phyloP scores from a whole-genome alignment of 2,329 filamentous ascomycete species.

The Colletotrichum sansevieriae region DNA sequence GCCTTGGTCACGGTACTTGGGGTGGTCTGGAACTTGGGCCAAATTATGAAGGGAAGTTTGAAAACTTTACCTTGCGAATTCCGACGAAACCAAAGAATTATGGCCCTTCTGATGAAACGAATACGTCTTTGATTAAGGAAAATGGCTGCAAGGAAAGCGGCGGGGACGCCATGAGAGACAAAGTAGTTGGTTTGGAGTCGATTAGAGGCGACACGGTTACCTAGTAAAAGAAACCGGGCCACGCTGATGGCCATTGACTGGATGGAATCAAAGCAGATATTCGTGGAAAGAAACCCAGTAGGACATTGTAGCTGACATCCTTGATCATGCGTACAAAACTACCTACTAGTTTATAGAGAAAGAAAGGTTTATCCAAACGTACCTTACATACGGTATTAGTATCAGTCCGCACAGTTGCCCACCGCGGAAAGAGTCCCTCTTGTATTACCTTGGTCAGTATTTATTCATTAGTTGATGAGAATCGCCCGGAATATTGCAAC shows the following conservation, averaged over 20 bases:
- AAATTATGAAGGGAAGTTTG: not conserved
- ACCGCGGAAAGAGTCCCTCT: too few species aligned
- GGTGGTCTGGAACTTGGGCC: not conserved
- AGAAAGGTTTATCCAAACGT: not conserved
- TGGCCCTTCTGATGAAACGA: not conserved
- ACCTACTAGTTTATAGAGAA: not conserved
- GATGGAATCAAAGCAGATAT: too few species aligned
- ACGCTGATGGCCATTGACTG: too few species aligned
- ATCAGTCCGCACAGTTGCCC: not conserved
- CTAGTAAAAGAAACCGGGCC: not conserved
- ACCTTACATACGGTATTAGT: not conserved
- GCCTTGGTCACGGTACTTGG: too few species aligned
- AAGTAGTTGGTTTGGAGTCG: conserved; percentile 14
- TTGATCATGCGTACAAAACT: not conserved
- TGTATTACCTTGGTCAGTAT: too few species aligned
- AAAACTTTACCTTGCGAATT: too few species aligned
- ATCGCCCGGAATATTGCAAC: too few species aligned
- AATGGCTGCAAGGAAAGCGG: not conserved
- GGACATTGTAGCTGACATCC: not conserved
- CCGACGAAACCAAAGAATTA: too few species aligned
- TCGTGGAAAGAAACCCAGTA: not conserved
- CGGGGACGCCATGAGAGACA: conserved; percentile 6
- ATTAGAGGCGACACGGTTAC: not conserved
- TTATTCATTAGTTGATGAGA: too few species aligned
- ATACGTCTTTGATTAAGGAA: not conserved